Evolutionary conservation across 768 basidiomycete species (phyloP).

Genomic region (Mycena sanguinolenta): DNA sequence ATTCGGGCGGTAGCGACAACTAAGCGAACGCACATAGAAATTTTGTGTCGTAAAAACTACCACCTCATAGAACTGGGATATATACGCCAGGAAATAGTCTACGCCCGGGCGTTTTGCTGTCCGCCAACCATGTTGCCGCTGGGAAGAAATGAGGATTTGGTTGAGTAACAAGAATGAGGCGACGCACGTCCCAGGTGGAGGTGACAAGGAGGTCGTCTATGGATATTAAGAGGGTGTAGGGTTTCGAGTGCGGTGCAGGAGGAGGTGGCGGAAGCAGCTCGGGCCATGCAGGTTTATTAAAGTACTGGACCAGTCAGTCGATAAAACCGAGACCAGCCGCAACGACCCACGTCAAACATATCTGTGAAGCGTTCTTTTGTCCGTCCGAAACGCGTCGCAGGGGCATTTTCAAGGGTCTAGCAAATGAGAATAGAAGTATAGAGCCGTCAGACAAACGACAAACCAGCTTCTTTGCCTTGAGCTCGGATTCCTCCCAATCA

Average conservation of each 20-base stretch:
- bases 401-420: slow-evolving; percentile 71
- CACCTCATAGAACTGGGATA: slow-evolving; percentile 98
- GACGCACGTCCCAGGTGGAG: slow-evolving; percentile 95
- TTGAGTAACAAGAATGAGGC: background rate
- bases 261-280: slow-evolving; percentile 91
- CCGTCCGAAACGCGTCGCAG: slow-evolving; percentile 73
- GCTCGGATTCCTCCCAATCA: slow-evolving; percentile 83
- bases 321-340: background rate
- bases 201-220: slow-evolving; percentile 93
- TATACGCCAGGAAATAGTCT: slow-evolving; percentile 97
- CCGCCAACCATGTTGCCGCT: slow-evolving; percentile 96
- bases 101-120: slow-evolving; percentile 98
- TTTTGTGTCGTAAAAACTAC: slow-evolving; percentile 95
- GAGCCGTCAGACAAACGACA: slow-evolving; percentile 42
- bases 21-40: slow-evolving; percentile 76
- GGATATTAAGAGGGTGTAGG: slow-evolving; percentile 92
- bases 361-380: slow-evolving; percentile 73
- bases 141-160: slow-evolving; percentile 18
- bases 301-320: slow-evolving; percentile 65
- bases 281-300: slow-evolving; percentile 94
- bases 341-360: slow-evolving; percentile 73
- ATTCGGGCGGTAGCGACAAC: slow-evolving; percentile 4
- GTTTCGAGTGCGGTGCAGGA: slow-evolving; percentile 86
- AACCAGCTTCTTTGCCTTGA: slow-evolving; percentile 74
- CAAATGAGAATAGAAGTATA: slow-evolving; percentile 2